Evolutionary conservation across 306 rosid species (phyloP).

Genomic region (Lagenaria siceraria): DNA sequence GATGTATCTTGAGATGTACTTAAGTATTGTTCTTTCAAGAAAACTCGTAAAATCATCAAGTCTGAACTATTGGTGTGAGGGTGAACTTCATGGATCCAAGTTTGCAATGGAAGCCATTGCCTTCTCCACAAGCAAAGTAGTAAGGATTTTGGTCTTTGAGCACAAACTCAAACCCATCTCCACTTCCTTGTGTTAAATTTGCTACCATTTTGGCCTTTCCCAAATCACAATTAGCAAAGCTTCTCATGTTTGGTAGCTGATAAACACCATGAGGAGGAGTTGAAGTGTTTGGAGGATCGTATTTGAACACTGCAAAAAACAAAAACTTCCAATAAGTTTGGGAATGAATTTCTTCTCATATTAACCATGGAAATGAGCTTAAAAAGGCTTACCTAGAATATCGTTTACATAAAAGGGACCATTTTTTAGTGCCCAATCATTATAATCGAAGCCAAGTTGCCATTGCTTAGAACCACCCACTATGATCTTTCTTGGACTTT

Average conservation of each 20-base stretch:
- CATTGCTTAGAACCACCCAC: slow-evolving; percentile 53
- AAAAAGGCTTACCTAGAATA: slow-evolving; percentile 27
- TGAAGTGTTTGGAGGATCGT: slow-evolving; percentile 36
- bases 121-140: slow-evolving; percentile 54
- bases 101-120: slow-evolving; percentile 47
- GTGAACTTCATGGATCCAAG: slow-evolving; percentile 54
- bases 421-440: slow-evolving; percentile 35
- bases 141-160: slow-evolving; percentile 40
- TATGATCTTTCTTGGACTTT: slow-evolving; percentile 8
- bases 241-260: slow-evolving; percentile 16
- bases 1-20: too few relatives aligned
- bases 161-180: slow-evolving; percentile 35
- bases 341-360: background rate
- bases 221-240: slow-evolving; percentile 43
- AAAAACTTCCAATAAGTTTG: background rate
- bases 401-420: slow-evolving; percentile 48
- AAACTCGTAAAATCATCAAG: too few relatives aligned
- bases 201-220: slow-evolving; percentile 25
- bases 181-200: slow-evolving; percentile 29
- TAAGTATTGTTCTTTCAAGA: too few relatives aligned
- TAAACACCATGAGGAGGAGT: slow-evolving; percentile 32
- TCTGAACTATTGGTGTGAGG: slow-evolving; percentile 31
- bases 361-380: background rate
- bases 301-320: slow-evolving; percentile 48
- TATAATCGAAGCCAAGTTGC: slow-evolving; percentile 44